A percentile compares a stretch with the other conserved stretches of the same genome.
Evolutionary conservation across 2,329 filamentous ascomycete species (phyloP).

Genomic region (Juglanconis oblonga): DNA sequence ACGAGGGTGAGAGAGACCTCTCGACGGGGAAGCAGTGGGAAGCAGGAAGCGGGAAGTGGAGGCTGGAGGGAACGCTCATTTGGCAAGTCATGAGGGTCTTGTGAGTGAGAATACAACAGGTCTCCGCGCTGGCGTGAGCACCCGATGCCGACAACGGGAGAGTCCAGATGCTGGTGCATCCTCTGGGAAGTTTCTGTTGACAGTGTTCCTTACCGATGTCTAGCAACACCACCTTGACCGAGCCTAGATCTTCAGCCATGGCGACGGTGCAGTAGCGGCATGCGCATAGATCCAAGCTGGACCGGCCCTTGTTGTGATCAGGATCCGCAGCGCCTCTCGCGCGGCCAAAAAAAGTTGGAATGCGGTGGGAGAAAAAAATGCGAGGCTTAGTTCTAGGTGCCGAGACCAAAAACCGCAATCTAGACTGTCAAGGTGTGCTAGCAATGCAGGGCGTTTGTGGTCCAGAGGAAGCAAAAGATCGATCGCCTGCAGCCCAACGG

Average conservation of each 20-base stretch:
- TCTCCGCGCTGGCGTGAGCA: not conserved
- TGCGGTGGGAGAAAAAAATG: not conserved
- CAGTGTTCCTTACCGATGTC: slow-evolving; percentile 50
- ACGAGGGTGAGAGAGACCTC: not conserved
- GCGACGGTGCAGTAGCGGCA: slow-evolving; percentile 7
- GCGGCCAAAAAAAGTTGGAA: not conserved
- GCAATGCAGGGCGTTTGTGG: not conserved
- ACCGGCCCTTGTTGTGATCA: not conserved
- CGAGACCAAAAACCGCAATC: not conserved
- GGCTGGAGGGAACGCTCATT: slow-evolving; percentile 5
- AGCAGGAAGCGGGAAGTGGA: too few relatives aligned
- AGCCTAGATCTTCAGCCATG: slow-evolving; percentile 31
- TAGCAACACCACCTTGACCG: slow-evolving; percentile 49
- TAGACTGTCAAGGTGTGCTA: not conserved
- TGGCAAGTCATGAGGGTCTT: slow-evolving; percentile 13
- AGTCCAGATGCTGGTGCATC: not conserved
- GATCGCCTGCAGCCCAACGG: not conserved
- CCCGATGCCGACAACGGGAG: not conserved
- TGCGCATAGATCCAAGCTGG: not conserved
- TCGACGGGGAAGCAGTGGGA: not conserved
- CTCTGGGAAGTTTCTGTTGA: not conserved
- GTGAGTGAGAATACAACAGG: not conserved
- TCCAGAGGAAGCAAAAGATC: not conserved
- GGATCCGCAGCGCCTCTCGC: not conserved
- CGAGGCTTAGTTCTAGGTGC: not conserved